These are phyloP conservation scores for Metarhizium guizhouense DNA, from an alignment of 2,329 filamentous ascomycete genomes.

Conservation along the genomic window DNA sequence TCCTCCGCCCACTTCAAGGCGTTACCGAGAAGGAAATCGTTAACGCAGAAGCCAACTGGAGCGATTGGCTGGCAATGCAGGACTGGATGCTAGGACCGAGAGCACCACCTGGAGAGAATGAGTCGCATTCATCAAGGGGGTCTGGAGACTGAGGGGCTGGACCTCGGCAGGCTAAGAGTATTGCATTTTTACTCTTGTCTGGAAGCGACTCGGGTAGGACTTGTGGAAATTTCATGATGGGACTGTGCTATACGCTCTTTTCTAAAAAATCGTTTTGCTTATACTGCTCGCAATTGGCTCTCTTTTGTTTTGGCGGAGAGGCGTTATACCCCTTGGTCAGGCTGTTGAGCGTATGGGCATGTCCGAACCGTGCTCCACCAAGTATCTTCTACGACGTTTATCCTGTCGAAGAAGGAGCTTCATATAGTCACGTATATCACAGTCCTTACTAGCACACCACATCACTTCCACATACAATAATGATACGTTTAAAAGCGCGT, in stretches of 20 bases:
- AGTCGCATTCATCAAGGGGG: conserved; percentile 9
- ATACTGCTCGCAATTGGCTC: no score
- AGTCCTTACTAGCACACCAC: background rate
- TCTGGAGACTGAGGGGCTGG: background rate
- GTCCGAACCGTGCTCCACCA: no score
- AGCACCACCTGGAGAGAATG: conserved; percentile 39
- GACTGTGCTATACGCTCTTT: no score
- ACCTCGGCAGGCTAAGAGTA: background rate
- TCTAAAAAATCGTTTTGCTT: no score
- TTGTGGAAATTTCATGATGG: background rate
- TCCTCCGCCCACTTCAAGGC: conserved; percentile 72
- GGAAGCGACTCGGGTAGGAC: background rate
- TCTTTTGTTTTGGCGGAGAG: no score
- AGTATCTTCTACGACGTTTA: no score
- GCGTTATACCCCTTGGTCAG: no score
- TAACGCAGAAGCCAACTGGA: conserved; percentile 77
- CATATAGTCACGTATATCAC: background rate
- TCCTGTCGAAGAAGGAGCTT: background rate
- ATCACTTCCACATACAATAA: background rate
- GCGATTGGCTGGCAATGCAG: conserved; percentile 92
- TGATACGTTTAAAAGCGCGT: background rate
- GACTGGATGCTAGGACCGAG: conserved; percentile 96
- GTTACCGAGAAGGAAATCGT: conserved; percentile 73
- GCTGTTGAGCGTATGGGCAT: no score
- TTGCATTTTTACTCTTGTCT: background rate